These are phyloP conservation scores for Phlyctochytrium arcticum DNA, from an alignment of 192 early-diverging fungal species.

Conservation along the genomic window DNA sequence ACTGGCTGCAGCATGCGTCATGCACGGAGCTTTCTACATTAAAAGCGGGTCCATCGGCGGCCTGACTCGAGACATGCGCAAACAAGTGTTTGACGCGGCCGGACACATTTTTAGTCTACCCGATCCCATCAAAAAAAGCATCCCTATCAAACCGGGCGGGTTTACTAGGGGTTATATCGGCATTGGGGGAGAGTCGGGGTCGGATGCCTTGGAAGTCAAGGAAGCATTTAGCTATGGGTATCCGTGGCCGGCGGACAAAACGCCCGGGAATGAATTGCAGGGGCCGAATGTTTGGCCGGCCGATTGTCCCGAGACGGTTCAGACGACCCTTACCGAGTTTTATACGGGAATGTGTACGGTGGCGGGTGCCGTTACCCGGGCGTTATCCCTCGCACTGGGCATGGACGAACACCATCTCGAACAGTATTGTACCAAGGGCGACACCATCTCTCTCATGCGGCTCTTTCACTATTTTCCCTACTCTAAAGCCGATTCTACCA, in stretches of 20 bases:
- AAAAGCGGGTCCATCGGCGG: neutral
- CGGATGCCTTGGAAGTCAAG: conserved; percentile 51
- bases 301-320: conserved; percentile 5
- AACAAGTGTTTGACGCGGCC: neutral
- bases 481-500: neutral
- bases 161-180: conserved; percentile 14
- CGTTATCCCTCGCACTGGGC: conserved; percentile 38
- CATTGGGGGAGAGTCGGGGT: conserved; percentile 45
- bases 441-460: conserved; percentile 54
- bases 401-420: conserved; percentile 19
- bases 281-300: conserved; percentile 53
- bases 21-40: conserved; percentile 9
- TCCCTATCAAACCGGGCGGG: conserved; percentile 6
- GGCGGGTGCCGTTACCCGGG: conserved; percentile 33
- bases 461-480: conserved; percentile 53
- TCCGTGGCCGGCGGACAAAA: conserved; percentile 21
- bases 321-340: conserved; percentile 28
- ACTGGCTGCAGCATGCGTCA: neutral
- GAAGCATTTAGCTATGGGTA: conserved; percentile 59
- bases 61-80: neutral
- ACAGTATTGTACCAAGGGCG: conserved; percentile 31
- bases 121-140: conserved; percentile 1
- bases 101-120: neutral
- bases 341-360: conserved; percentile 36
- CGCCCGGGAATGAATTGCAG: conserved; percentile 41